phyloP scores from a whole-genome alignment of 148 eudicot species.

The Vaccinium macrocarpon region DNA sequence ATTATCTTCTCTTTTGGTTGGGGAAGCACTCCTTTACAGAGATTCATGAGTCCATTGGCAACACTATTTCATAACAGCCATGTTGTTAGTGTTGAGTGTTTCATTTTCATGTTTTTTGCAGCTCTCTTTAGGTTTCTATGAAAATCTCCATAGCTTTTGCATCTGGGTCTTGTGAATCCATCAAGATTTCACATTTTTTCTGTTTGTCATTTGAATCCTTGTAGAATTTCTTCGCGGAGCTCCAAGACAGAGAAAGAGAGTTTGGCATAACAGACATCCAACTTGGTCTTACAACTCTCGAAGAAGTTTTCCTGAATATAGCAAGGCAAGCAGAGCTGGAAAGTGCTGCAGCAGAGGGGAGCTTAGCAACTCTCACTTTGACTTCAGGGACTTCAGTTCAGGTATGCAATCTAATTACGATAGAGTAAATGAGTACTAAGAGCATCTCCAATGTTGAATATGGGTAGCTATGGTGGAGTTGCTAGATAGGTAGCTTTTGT shows the following conservation, averaged over 20 bases:
- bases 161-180: not conserved
- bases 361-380: slow-evolving; percentile 52
- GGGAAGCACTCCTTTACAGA: not conserved
- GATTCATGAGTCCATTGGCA: not conserved
- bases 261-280: slow-evolving; percentile 78
- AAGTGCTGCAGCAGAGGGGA: slow-evolving; percentile 69
- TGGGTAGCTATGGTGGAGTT: not conserved
- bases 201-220: not conserved
- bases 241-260: slow-evolving; percentile 66
- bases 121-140: not conserved
- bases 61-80: not conserved
- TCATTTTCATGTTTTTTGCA: not conserved
- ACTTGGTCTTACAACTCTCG: slow-evolving; percentile 84
- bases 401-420: slow-evolving; percentile 24
- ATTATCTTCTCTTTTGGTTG: not conserved
- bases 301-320: slow-evolving; percentile 86
- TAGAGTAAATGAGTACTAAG: not conserved
- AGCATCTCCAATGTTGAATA: not conserved
- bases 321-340: slow-evolving; percentile 82
- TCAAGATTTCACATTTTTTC: not conserved
- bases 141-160: not conserved
- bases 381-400: slow-evolving; percentile 56
- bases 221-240: slow-evolving; percentile 66
- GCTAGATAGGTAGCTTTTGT: too few species aligned
- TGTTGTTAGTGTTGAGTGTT: not conserved